phyloP scores from a whole-genome alignment of 2,329 filamentous ascomycete genomes.

The Aspergillus neotritici region DNA sequence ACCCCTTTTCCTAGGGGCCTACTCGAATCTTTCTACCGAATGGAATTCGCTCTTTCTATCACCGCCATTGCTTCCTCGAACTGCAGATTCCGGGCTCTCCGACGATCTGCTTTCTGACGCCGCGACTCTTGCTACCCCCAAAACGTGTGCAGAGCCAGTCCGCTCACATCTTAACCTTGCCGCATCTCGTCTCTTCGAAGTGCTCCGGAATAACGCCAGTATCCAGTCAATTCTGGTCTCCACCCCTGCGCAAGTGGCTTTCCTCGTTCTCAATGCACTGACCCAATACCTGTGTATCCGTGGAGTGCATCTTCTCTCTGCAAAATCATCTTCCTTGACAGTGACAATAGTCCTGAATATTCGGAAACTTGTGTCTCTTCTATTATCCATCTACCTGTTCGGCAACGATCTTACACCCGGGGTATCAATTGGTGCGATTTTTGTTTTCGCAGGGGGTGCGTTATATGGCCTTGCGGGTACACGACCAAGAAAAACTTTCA shows the following conservation, averaged over 20 bases:
- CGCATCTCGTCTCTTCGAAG: conserved; percentile 41
- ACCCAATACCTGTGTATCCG: conserved; percentile 95
- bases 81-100: no score
- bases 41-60: conserved; percentile 32
- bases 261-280: conserved; percentile 53
- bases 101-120: no score
- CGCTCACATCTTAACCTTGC: no score
- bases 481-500: conserved; percentile 25
- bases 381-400: conserved; percentile 91
- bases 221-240: conserved; percentile 21
- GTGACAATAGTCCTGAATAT: conserved; percentile 97
- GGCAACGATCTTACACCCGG: conserved; percentile 73
- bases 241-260: conserved; percentile 33
- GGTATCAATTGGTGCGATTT: conserved; percentile 71
- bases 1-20: conserved; percentile 40
- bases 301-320: conserved; percentile 88
- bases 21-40: conserved; percentile 31
- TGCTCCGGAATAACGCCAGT: neutral
- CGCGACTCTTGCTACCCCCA: no score
- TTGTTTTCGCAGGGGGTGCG: conserved; percentile 88
- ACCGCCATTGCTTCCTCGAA: no score
- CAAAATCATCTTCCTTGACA: conserved; percentile 81
- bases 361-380: conserved; percentile 82
- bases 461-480: conserved; percentile 73
- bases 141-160: no score